phyloP scores from a whole-genome alignment of 768 basidiomycete genomes.

The Amanita inopinata region DNA sequence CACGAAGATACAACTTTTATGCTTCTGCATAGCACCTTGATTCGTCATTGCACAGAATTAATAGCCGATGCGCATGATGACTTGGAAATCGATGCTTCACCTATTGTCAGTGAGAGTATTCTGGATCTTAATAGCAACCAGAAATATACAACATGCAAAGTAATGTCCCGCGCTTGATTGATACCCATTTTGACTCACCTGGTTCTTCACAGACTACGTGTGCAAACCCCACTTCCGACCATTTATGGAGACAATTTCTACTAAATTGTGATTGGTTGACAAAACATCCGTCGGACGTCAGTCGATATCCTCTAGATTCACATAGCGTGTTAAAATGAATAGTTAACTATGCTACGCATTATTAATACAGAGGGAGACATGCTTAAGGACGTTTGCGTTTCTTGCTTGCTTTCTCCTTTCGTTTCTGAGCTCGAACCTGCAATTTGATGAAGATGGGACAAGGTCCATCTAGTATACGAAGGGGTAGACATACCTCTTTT shows the following conservation, averaged over 20 bases:
- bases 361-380: conserved; percentile 2
- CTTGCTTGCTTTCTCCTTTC: conserved; percentile 45
- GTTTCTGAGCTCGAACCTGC: conserved; percentile 77
- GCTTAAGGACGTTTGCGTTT: conserved; percentile 47
- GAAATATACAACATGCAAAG: conserved; percentile 12
- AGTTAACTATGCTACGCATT: too few species aligned
- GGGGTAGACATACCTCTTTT: conserved; percentile 59
- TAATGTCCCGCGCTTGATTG: neutral
- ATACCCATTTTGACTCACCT: neutral
- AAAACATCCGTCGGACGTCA: too few species aligned
- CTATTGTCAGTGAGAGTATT: conserved; percentile 10
- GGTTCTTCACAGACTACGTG: conserved; percentile 9
- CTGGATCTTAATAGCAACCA: conserved; percentile 9
- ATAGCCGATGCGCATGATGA: neutral
- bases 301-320: too few species aligned
- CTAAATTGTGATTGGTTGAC: conserved; percentile 13
- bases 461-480: neutral
- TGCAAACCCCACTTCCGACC: conserved; percentile 7
- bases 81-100: neutral
- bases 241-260: conserved; percentile 13
- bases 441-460: conserved; percentile 3
- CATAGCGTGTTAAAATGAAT: neutral
- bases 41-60: conserved; percentile 4
- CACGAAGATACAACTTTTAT: neutral
- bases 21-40: conserved; percentile 1